Conservation (phyloP, 1,139 yeast genomes). For the Citeromyces siamensis region DNA sequence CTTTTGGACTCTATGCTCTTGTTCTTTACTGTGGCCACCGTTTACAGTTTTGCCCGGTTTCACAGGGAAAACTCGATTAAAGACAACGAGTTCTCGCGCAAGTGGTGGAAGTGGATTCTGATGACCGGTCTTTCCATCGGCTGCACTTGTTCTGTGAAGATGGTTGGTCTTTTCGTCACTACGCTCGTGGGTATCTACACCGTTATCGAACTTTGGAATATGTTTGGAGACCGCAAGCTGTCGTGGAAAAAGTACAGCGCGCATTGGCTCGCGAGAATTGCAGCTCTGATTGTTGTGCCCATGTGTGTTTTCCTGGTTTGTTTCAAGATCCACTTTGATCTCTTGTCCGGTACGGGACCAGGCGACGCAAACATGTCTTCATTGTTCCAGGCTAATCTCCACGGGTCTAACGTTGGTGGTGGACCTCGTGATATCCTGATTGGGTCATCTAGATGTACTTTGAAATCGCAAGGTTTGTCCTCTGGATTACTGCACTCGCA, state of each 20-base stretch:
- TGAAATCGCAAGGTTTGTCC: slow-evolving; percentile 84
- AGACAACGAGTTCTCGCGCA: slow-evolving; percentile 39
- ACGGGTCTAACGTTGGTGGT: slow-evolving; percentile 66
- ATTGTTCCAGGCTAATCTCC: slow-evolving; percentile 85
- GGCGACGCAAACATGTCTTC: slow-evolving; percentile 98
- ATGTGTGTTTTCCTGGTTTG: slow-evolving; percentile 45
- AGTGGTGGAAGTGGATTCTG: slow-evolving; percentile 93
- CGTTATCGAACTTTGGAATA: slow-evolving; percentile 58
- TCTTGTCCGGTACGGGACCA: slow-evolving; percentile 67
- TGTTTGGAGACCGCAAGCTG: slow-evolving; percentile 45
- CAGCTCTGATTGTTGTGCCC: slow-evolving; percentile 54
- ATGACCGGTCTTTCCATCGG: slow-evolving; percentile 69
- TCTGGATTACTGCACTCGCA: slow-evolving; percentile 95
- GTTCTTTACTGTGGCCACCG: slow-evolving; percentile 80
- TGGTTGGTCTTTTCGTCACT: slow-evolving; percentile 76
- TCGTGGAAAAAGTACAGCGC: slow-evolving; percentile 33
- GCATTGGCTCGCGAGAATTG: slow-evolving; percentile 58
- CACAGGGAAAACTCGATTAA: slow-evolving; percentile 55
- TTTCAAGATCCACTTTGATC: slow-evolving; percentile 65
- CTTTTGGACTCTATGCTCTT: slow-evolving; percentile 92
- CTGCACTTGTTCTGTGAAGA: slow-evolving; percentile 71
- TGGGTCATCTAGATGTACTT: slow-evolving; percentile 64
- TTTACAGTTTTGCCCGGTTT: slow-evolving; percentile 67
- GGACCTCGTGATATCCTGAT: slow-evolving; percentile 86
- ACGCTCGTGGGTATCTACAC: slow-evolving; percentile 69